A percentile compares a stretch with the other conserved stretches of the same genome.
phyloP scores from a whole-genome alignment of 1,284 basidiomycete genomes.

The Cryptococcus deneoformans region DNA sequence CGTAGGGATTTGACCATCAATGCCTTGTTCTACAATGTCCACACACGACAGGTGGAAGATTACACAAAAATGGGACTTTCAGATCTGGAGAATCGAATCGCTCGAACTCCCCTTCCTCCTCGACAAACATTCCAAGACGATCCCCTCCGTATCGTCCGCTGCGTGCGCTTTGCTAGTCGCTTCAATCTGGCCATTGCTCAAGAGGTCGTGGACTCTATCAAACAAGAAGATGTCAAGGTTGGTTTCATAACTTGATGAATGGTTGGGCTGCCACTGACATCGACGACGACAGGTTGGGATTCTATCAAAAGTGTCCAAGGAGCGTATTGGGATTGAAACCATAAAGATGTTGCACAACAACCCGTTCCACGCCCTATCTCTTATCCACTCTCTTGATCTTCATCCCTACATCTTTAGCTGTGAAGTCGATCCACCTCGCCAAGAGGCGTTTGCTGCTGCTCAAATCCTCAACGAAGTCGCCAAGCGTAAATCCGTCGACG shows the following conservation, averaged over 20 bases:
- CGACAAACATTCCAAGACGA: slow-evolving; percentile 90
- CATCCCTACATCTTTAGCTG: slow-evolving; percentile 68
- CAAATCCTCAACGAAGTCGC: slow-evolving; percentile 60
- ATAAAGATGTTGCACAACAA: slow-evolving; percentile 83
- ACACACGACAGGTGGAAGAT: slow-evolving; percentile 85
- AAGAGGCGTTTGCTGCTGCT: slow-evolving; percentile 57
- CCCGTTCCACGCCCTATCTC: slow-evolving; percentile 67
- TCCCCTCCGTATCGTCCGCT: slow-evolving; percentile 86
- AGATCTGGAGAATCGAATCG: slow-evolving; percentile 74
- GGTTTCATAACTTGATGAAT: slow-evolving; percentile 9
- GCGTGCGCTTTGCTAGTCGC: slow-evolving; percentile 86
- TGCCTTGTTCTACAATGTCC: slow-evolving; percentile 93
- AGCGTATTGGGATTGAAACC: slow-evolving; percentile 85
- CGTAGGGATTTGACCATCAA: slow-evolving; percentile 96
- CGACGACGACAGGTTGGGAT: slow-evolving; percentile 60
- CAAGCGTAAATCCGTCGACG: slow-evolving; percentile 32
- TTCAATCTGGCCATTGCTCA: slow-evolving; percentile 79
- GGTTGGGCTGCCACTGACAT: too few species aligned
- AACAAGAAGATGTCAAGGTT: slow-evolving; percentile 69
- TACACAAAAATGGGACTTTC: slow-evolving; percentile 78
- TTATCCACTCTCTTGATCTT: slow-evolving; percentile 67
- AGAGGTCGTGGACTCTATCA: slow-evolving; percentile 66
- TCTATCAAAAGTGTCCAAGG: slow-evolving; percentile 74
- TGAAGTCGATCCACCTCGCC: slow-evolving; percentile 53
- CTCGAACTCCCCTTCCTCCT: slow-evolving; percentile 87